Percentiles rank a stretch among this genome's conserved stretches.
Conservation (phyloP, 129 eudicot species). For the Chrysanthemum lavandulifolium region DNA sequence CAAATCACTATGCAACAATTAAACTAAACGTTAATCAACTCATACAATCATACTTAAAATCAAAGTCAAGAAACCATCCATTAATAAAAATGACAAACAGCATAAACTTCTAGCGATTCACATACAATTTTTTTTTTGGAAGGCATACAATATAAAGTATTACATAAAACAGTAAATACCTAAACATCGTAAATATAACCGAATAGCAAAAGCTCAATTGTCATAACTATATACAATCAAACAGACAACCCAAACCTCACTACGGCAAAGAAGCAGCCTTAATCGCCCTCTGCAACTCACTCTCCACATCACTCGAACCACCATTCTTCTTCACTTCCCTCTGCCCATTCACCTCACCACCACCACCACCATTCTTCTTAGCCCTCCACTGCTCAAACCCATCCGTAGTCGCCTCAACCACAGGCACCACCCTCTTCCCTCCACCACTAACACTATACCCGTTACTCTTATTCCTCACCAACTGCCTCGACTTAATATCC, state of each 20-base stretch:
- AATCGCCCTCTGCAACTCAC: slow-evolving; percentile 83
- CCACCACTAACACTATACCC: slow-evolving; percentile 25
- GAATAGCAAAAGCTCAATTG: slow-evolving; percentile 23
- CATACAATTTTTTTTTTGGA: not conserved
- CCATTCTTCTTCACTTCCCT: slow-evolving; percentile 54
- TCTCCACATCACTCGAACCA: slow-evolving; percentile 54
- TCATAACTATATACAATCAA: slow-evolving; percentile 32
- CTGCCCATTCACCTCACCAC: slow-evolving; percentile 38
- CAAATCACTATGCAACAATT: too few species aligned
- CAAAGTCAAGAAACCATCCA: not conserved
- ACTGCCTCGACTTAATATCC: slow-evolving; percentile 41
- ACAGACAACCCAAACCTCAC: slow-evolving; percentile 40
- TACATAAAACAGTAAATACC: not conserved
- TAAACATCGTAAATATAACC: slow-evolving; percentile 15
- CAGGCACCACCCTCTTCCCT: slow-evolving; percentile 33
- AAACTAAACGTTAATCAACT: too few species aligned
- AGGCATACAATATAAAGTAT: slow-evolving; percentile 2
- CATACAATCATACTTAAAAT: not conserved
- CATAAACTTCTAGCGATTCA: slow-evolving; percentile 5
- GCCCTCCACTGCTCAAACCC: slow-evolving; percentile 73
- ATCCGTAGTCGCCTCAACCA: slow-evolving; percentile 39
- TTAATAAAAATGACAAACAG: slow-evolving; percentile 16
- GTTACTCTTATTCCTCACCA: slow-evolving; percentile 10
- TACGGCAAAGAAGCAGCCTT: slow-evolving; percentile 71
- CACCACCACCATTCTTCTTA: slow-evolving; percentile 40